phyloP scores from a whole-genome alignment of 2,329 filamentous ascomycete species.

The Bipolaris sorokiniana region DNA sequence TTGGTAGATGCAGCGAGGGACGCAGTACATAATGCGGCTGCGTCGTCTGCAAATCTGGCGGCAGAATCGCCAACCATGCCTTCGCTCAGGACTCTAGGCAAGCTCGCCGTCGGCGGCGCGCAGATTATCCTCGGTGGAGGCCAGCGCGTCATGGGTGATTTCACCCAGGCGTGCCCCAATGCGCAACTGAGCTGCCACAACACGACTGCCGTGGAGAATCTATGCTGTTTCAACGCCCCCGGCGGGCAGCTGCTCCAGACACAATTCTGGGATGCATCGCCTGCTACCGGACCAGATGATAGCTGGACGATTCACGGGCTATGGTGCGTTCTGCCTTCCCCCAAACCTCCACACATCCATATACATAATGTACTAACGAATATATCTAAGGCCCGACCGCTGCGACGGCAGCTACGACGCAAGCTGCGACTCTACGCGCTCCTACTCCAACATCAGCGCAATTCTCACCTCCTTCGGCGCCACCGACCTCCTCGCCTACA shows the following conservation, averaged over 20 bases:
- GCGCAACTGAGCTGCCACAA: constrained; percentile 68
- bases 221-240: constrained; percentile 77
- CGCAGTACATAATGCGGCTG: constrained; percentile 37
- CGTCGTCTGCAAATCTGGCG: constrained; percentile 14
- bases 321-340: constrained; percentile 51
- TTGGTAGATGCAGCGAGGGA: constrained; percentile 24
- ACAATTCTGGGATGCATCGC: constrained; percentile 77
- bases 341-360: too few species aligned
- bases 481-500: constrained; percentile 66
- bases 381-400: constrained; percentile 52
- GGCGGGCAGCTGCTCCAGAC: constrained; percentile 75
- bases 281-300: constrained; percentile 68
- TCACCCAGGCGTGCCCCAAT: constrained; percentile 40
- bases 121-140: constrained; percentile 42
- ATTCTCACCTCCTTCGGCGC: constrained; percentile 65
- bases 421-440: constrained; percentile 67
- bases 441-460: constrained; percentile 68
- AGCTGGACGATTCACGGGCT: constrained; percentile 79
- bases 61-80: constrained; percentile 40
- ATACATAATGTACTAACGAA: too few species aligned
- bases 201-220: constrained; percentile 64
- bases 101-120: constrained; percentile 45
- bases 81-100: constrained; percentile 45
- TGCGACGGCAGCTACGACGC: constrained; percentile 74
- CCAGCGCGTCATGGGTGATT: constrained; percentile 33